Conservation (phyloP, 225 moss, liverwort and hornwort species). For the Sphagnum contortum region DNA sequence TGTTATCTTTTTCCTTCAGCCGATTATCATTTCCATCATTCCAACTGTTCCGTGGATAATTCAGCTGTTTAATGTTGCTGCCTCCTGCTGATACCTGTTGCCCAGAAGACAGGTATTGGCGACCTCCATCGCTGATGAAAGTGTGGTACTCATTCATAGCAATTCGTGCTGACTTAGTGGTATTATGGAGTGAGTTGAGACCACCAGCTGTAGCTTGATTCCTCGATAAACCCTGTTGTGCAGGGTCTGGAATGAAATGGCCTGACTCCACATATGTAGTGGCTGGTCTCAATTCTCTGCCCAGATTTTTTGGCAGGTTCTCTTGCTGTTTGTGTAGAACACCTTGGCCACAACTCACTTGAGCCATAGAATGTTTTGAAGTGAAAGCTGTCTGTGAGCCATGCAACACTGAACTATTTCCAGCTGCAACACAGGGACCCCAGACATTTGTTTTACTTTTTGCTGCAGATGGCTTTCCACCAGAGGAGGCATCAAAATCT, state of each 20-base stretch:
- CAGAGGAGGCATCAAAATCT: slow-evolving; percentile 51
- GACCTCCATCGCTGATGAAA: slow-evolving; percentile 47
- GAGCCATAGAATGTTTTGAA: slow-evolving; percentile 16
- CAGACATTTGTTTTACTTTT: slow-evolving; percentile 66
- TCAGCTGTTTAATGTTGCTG: slow-evolving; percentile 33
- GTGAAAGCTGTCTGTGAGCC: slow-evolving; percentile 39
- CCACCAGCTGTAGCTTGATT: slow-evolving; percentile 30
- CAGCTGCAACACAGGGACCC: slow-evolving; percentile 55
- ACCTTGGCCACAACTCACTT: slow-evolving; percentile 24
- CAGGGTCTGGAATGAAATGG: slow-evolving; percentile 23
- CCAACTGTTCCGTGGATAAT: slow-evolving; percentile 23
- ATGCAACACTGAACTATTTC: slow-evolving; percentile 31
- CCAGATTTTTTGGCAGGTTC: slow-evolving; percentile 38
- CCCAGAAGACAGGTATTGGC: slow-evolving; percentile 31
- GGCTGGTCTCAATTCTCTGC: slow-evolving; percentile 35
- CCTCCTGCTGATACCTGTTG: slow-evolving; percentile 33
- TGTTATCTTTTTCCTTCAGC: slow-evolving; percentile 55
- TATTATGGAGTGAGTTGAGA: slow-evolving; percentile 25
- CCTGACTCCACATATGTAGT: slow-evolving; percentile 32
- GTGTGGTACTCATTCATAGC: slow-evolving; percentile 49
- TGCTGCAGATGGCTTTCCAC: slow-evolving; percentile 39
- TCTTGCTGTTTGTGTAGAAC: slow-evolving; percentile 44
- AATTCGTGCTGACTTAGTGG: slow-evolving; percentile 26
- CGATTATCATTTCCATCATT: slow-evolving; percentile 37
- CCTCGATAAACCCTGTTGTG: slow-evolving; percentile 33